Evolutionary conservation across 345 rosid species (phyloP), one percentile per base, ranked within the genome.

Genomic region (Euclidium syriacum): DNA sequence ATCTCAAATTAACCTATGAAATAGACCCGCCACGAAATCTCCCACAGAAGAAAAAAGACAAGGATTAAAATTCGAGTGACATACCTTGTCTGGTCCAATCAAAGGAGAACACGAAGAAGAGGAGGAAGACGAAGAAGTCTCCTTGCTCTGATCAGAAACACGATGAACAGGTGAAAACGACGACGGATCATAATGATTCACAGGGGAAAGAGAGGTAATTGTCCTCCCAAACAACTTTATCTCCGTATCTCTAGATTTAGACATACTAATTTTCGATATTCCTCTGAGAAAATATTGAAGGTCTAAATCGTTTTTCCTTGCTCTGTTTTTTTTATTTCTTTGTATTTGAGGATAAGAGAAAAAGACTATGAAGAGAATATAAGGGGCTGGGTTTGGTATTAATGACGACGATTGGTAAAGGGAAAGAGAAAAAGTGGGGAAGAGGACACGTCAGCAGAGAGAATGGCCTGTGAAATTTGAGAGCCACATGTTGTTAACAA

Each of bases 191-290:
- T 26, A 20, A 62, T 46, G 51, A 52, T 52, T 35, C 4, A 53
- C 67, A 46, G 19, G 1, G 0, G 54, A 8, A 0, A 47, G 27
- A 29, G 74, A 70, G 10, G 68, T 62, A 1, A 70, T 70, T 10
- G 68, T 70, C 29, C 36, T 70, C 12, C 74, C 74, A 62, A 70
- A 70, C 69, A 70, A 39, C 29, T 70, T 70, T 11, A 70, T 70
- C 68, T 62, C 68, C 34, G 2, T 47, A 62, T 70, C 74, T 54
- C 52, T 48, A 55, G 64, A 6, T 20, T 62, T 62, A 54, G 74
- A 70, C 74, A 70, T 62, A 18, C 39, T 49, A 12, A 30, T 16
- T 7, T 52, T n/a, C 5, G 1, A 7, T 24, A 25, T 7, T n/a
- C n/a, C n/a, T n/a, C 29, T 20, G 4, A 9, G 19, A 34, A 52